Conservation (phyloP, 2,329 filamentous ascomycete genomes). For the Colletotrichum higginsianum region DNA sequence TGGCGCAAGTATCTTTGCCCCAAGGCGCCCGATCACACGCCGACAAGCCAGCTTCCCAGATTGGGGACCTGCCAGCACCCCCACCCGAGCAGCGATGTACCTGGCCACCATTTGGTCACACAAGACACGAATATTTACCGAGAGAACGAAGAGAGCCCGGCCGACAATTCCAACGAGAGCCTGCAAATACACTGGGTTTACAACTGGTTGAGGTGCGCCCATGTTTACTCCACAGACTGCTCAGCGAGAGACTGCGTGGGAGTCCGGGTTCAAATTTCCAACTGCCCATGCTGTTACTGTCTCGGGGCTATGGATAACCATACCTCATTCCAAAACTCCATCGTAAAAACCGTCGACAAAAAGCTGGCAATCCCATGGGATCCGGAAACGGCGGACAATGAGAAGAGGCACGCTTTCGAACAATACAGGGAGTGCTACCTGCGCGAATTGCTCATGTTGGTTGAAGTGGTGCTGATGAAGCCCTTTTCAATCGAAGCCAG, state of each 20-base stretch:
- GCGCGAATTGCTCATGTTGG: conserved; percentile 8
- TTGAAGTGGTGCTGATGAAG: conserved; percentile 9
- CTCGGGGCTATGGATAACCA: conserved; percentile 15
- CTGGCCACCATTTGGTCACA: not conserved
- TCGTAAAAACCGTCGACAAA: not conserved
- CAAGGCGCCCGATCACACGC: conserved; percentile 19
- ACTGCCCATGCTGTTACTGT: conserved; percentile 19
- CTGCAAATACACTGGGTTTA: conserved; percentile 29
- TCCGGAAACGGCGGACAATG: not conserved
- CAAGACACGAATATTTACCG: conserved; percentile 24
- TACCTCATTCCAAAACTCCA: too few species aligned
- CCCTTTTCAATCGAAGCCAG: not conserved
- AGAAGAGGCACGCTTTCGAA: not conserved
- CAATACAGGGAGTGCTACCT: conserved; percentile 31
- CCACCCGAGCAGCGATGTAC: not conserved
- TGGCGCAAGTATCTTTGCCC: conserved; percentile 36
- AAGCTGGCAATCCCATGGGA: not conserved
- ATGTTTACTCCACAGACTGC: conserved; percentile 18
- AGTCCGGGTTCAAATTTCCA: conserved; percentile 10
- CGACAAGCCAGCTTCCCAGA: not conserved
- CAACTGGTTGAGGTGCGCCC: conserved; percentile 29
- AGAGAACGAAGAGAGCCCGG: conserved; percentile 26
- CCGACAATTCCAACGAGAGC: not conserved
- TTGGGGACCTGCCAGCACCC: not conserved
- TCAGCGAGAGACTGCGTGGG: not conserved